Percentiles rank a stretch among this genome's conserved stretches.
phyloP scores from a whole-genome alignment of 139 green algal species.

The Zygnema circumcarinatum region DNA sequence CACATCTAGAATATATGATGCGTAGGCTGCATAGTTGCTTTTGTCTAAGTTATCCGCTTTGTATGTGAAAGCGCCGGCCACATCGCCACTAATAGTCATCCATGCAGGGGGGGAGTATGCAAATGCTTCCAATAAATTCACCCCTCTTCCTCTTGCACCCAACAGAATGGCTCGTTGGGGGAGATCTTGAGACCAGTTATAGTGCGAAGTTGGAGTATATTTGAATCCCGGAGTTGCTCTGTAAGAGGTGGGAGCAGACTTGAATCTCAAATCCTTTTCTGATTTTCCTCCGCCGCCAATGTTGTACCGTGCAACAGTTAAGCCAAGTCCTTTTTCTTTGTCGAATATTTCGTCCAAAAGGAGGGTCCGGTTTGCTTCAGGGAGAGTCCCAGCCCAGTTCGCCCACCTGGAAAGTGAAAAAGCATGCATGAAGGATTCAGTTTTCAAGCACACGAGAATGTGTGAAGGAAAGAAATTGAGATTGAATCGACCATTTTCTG shows the following conservation, averaged over 20 bases:
- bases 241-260: background rate
- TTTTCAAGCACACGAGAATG: no score
- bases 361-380: background rate
- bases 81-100: conserved; percentile 57
- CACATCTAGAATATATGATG: conserved; percentile 56
- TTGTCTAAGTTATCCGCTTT: conserved; percentile 50
- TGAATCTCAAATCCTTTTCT: background rate
- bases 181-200: conserved; percentile 48
- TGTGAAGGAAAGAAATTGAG: no score
- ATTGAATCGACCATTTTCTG: no score
- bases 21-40: conserved; percentile 45
- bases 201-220: conserved; percentile 9
- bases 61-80: conserved; percentile 20
- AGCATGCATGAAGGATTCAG: no score
- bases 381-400: background rate
- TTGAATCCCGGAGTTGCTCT: conserved; percentile 32
- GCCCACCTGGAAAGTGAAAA: background rate
- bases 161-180: conserved; percentile 51
- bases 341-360: conserved; percentile 60
- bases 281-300: conserved; percentile 36
- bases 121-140: conserved; percentile 58
- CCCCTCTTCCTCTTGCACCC: conserved; percentile 46
- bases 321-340: conserved; percentile 45
- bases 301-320: conserved; percentile 60
- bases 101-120: conserved; percentile 61